Evolutionary conservation across 2,329 filamentous ascomycete genomes (phyloP), one percentile per base, ranked within the genome.

Genomic region (Falciphora oryzae): DNA sequence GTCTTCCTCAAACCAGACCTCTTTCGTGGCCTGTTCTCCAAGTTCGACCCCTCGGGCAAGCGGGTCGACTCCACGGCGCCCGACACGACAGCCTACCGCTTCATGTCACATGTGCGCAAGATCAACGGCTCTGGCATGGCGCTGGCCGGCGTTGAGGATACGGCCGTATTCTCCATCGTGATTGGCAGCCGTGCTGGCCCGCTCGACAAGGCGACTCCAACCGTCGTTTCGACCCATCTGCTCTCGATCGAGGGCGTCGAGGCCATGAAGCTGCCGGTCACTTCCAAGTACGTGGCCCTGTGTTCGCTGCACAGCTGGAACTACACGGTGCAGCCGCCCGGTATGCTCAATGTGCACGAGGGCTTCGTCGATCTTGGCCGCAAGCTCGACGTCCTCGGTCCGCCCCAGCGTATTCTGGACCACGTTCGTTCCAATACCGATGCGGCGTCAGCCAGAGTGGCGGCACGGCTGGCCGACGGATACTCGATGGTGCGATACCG

Each of bases 271-370:
- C 31, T 32, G 0, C 71, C 66, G n/a, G 69, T 71, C 1, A 53
- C 65, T 3, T 50, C 61, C 35, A 60, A 68, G 2, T 68, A 67
- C 14, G 73, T 79, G 10, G 75, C 68, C 0, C 65, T 81, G 10
- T 70, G 72, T 29, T 77, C 75, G 0, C 66, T 81, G 0, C 66
- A 76, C 59, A 76, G 73, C 60, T 82, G 79, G 79, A 72, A 69
- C 7, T 80, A 81, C 63, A 76, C 73, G 0, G 67, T 69, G 4
- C 61, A 75, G 1, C 78, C 79, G 0, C 69, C 76, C 0, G 65
- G 70, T 0, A 66, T 69, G 0, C 67, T 77, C 59, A 77, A 78
- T 64, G 71, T 78, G 0, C 65, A 61, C 0, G 75, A 77, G 1
- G 65, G 73, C 0, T 75, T 78, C 61, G 65, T 68, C 35, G 62